Base-by-base conservation (phyloP, 495 filamentous ascomycete species). In the Sabuloglossum arenarium region DNA sequence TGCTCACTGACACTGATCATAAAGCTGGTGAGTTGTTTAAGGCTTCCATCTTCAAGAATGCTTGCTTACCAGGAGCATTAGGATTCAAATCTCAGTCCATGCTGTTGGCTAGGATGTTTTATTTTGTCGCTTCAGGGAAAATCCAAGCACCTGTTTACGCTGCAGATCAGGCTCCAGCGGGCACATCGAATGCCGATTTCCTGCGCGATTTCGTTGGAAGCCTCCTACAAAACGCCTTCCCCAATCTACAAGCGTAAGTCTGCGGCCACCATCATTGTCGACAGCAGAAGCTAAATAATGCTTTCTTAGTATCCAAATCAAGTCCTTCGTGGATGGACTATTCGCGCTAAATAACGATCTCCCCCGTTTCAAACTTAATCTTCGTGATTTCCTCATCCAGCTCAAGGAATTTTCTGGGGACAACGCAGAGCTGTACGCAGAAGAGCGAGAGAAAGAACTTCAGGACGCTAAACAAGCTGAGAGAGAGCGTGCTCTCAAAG, bases 371-470 rank as follows among this genome's bases (percentile, higher is more conserved):
- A 94, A 94, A 69, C 79, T 93, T 42, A 82, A 88, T 56, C 76
- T 97, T 50, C 86, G 91, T 57, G 91, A 99, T 67, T 99, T 99
- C 78, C 70, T 99, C 56, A 94, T 99, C 61, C 88, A 88, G 28
- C 70, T 99, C 55, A 94, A 94, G 69, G 91, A 99, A 69, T 97
- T 96, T 63, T 77, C 78, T 14, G 86, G 85, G 12, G 91, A 88
- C 67, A 91, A 88, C 63, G 82, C 90, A 6, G 91, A 97, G 61
- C 75, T 98, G n/a, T 99, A 83, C 69, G 83, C 86, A 2, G 88
- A 96, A 54, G 93, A 97, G 65, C 81, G 91, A 60, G 91, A 97
- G 67, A 81, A 86, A 62, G 81, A 82, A 55, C 76, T 84, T 50
- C 76, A 80, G 58, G 88, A 86, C 61, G 85, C 84, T 45, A 79